Conservation (phyloP, 768 basidiomycete species). For the Rhodotorula babjevae region DNA sequence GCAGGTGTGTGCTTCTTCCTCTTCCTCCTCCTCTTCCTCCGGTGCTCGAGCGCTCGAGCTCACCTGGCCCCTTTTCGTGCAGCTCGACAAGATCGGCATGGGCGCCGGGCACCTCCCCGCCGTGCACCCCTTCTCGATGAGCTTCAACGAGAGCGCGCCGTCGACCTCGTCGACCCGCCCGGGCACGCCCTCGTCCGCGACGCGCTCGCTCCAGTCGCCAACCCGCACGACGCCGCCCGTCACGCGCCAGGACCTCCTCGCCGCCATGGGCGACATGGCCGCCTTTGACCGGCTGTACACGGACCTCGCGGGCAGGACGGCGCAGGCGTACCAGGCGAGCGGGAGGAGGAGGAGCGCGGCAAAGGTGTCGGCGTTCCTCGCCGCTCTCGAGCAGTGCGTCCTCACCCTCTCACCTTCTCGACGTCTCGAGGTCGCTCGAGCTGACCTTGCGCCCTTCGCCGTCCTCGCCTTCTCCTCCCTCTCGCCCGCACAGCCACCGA, state of each 20-base stretch:
- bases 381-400: conserved; percentile 80
- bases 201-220: background rate
- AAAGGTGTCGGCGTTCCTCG: conserved; percentile 76
- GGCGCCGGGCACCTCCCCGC: conserved; percentile 65
- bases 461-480: background rate
- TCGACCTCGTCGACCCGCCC: conserved; percentile 37
- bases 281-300: conserved; percentile 75
- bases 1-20: conserved; percentile 59
- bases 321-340: conserved; percentile 77
- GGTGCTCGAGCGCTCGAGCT: background rate
- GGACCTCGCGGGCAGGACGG: conserved; percentile 68
- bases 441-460: too few relatives aligned
- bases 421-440: too few relatives aligned
- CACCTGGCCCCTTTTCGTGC: background rate
- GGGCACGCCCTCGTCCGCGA: conserved; percentile 11
- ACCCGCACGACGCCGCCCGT: conserved; percentile 21
- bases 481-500: conserved; percentile 58
- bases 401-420: background rate
- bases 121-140: conserved; percentile 66
- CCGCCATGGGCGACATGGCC: conserved; percentile 49
- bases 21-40: background rate
- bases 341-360: conserved; percentile 79
- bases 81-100: conserved; percentile 85
- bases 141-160: conserved; percentile 46
- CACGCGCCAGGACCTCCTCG: conserved; percentile 30